Percentiles rank a stretch among this genome's conserved stretches.
Conservation (phyloP, 345 rosid genomes). For the Angophora floribunda region DNA sequence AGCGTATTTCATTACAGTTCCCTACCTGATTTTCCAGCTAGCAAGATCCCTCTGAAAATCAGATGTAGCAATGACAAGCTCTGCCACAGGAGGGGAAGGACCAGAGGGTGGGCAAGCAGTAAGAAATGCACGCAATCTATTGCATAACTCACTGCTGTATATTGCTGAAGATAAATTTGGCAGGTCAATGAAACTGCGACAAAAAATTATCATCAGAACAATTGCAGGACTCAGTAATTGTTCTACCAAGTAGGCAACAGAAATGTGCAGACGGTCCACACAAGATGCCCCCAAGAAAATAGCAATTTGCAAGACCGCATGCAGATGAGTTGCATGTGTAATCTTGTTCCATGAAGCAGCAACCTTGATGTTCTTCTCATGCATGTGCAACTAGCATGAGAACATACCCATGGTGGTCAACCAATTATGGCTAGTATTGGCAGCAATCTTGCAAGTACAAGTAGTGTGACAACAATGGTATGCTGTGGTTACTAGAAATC, state of each 20-base stretch:
- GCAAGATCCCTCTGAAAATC: conserved; percentile 95
- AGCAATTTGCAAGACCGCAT: not conserved
- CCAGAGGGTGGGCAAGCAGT: conserved; percentile 95
- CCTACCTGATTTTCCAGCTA: conserved; percentile 74
- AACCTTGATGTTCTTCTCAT: not conserved
- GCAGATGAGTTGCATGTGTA: not conserved
- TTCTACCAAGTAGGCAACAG: not conserved
- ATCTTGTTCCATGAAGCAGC: not conserved
- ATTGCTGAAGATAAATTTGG: conserved; percentile 85
- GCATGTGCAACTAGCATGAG: not conserved
- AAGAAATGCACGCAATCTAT: conserved; percentile 77
- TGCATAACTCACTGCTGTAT: conserved; percentile 87
- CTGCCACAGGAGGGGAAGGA: conserved; percentile 82
- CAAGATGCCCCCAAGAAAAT: not conserved
- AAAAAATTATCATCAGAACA: conserved; percentile 7
- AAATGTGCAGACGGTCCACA: not conserved
- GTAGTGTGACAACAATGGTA: not conserved
- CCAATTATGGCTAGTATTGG: not conserved
- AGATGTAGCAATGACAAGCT: conserved; percentile 88
- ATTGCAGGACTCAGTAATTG: not conserved
- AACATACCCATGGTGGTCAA: not conserved
- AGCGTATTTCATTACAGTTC: not conserved
- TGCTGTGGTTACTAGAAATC: not conserved
- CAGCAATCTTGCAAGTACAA: not conserved
- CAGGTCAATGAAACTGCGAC: conserved; percentile 80